These are phyloP conservation scores for Margaritispora aquatica DNA, from an alignment of 495 filamentous ascomycete species.

Conservation along the genomic window DNA sequence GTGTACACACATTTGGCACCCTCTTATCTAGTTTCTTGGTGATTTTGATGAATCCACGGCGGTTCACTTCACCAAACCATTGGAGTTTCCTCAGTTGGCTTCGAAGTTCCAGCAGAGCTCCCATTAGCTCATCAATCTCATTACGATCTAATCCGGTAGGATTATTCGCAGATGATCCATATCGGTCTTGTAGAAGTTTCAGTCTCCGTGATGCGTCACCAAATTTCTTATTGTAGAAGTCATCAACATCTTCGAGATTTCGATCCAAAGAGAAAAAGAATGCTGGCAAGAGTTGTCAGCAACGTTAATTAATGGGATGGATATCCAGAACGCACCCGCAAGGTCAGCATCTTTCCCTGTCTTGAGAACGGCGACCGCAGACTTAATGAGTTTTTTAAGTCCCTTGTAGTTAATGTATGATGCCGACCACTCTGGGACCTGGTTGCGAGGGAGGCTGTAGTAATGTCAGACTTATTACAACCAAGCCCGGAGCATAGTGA, in stretches of 20 bases:
- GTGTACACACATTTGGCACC: conserved; percentile 60
- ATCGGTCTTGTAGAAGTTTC: conserved; percentile 78
- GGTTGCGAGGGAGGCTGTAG: conserved; percentile 74
- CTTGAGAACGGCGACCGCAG: conserved; percentile 49
- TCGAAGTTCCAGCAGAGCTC: conserved; percentile 79
- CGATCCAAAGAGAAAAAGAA: conserved; percentile 94
- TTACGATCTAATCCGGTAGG: conserved; percentile 53
- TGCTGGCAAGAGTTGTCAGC: conserved; percentile 41
- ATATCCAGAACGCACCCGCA: conserved; percentile 44
- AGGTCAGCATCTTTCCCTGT: conserved; percentile 71
- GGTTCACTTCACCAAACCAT: conserved; percentile 97
- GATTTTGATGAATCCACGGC: conserved; percentile 93
- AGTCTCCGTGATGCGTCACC: conserved; percentile 73
- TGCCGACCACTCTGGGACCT: conserved; percentile 92
- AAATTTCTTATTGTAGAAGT: conserved; percentile 94
- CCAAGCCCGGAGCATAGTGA: too few relatives aligned
- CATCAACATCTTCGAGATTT: conserved; percentile 91
- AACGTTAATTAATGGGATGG: not conserved
- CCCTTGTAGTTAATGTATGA: conserved; percentile 95
- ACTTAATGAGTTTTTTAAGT: conserved; percentile 90
- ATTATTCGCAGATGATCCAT: conserved; percentile 52
- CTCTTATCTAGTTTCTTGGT: conserved; percentile 97
- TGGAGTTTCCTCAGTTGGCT: conserved; percentile 83
- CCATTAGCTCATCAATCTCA: conserved; percentile 83
- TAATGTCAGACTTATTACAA: too few relatives aligned